Evolutionary conservation across 768 basidiomycete genomes (phyloP).

Genomic region (Mrakia gelida): DNA sequence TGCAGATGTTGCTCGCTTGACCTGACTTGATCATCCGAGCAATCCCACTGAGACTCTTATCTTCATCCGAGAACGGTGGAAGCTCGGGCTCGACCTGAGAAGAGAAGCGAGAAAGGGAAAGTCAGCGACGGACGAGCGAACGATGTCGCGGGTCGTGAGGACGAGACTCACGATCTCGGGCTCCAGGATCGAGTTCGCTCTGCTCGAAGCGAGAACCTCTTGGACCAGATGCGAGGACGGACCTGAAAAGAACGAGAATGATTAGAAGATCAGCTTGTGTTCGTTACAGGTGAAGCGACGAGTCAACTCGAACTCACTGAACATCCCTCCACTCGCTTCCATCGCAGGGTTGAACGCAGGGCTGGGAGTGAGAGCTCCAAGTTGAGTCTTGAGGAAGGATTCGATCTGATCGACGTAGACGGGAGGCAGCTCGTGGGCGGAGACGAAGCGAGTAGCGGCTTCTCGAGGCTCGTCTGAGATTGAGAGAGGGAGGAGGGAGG

Average conservation of each 20-base stretch:
- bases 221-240: background rate
- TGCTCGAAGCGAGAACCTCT: background rate
- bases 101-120: background rate
- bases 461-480: constrained; percentile 35
- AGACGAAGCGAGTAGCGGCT: constrained; percentile 38
- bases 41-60: constrained; percentile 23
- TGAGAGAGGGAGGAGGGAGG: background rate
- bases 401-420: constrained; percentile 41
- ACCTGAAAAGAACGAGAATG: too few relatives aligned
- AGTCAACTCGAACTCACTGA: background rate
- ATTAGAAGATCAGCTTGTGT: too few relatives aligned
- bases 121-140: background rate
- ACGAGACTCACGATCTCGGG: background rate
- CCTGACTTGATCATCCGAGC: constrained; percentile 22
- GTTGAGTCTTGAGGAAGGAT: constrained; percentile 33
- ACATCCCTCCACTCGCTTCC: constrained; percentile 4
- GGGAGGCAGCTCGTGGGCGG: constrained; percentile 36
- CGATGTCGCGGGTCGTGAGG: too few relatives aligned
- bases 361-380: background rate
- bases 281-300: too few relatives aligned
- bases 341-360: constrained; percentile 10
- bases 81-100: background rate
- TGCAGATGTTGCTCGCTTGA: constrained; percentile 19
- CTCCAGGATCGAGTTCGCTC: background rate
- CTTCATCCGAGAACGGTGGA: background rate